A percentile compares a stretch with the other conserved stretches of the same genome.
phyloP scores from a whole-genome alignment of 2,329 filamentous ascomycete genomes.

The Cladorrhinum sp. region DNA sequence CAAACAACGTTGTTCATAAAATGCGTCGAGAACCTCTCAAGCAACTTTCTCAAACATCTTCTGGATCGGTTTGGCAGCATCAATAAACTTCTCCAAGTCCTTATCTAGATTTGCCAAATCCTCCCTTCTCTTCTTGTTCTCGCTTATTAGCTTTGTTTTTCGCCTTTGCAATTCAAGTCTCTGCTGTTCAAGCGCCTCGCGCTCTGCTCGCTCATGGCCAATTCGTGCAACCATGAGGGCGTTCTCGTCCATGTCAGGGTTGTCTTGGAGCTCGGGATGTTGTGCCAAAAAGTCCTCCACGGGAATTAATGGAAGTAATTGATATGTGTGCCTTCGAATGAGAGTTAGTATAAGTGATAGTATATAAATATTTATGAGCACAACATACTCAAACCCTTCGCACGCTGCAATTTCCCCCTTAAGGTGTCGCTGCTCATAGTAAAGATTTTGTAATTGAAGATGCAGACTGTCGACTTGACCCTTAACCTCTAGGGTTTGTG shows the following conservation, averaged over 20 bases:
- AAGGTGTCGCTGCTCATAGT: slow-evolving; percentile 91
- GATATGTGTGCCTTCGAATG: slow-evolving; percentile 74
- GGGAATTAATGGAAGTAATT: slow-evolving; percentile 78
- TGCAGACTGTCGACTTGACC: slow-evolving; percentile 91
- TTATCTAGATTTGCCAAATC: slow-evolving; percentile 88
- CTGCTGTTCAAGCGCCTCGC: slow-evolving; percentile 81
- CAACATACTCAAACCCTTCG: slow-evolving; percentile 86
- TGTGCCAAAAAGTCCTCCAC: slow-evolving; percentile 75
- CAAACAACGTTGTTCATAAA: not conserved
- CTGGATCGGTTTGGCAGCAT: slow-evolving; percentile 85
- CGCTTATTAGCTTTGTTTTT: slow-evolving; percentile 60
- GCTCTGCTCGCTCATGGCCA: slow-evolving; percentile 81
- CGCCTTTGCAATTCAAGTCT: slow-evolving; percentile 70
- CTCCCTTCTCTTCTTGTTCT: slow-evolving; percentile 90
- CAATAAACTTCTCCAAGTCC: slow-evolving; percentile 90
- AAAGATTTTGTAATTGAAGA: slow-evolving; percentile 89
- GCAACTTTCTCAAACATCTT: slow-evolving; percentile 76
- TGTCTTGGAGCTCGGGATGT: slow-evolving; percentile 61
- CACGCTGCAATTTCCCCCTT: slow-evolving; percentile 87
- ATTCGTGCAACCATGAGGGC: slow-evolving; percentile 86
- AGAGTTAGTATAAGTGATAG: slow-evolving; percentile 11
- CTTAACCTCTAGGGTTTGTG: slow-evolving; percentile 78
- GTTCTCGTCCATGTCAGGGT: slow-evolving; percentile 69
- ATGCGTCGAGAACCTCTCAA: slow-evolving; percentile 27
- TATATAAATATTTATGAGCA: too few species aligned